These are phyloP conservation scores for Orychophragmus violaceus DNA, from an alignment of 345 rosid species.

Conservation along the genomic window DNA sequence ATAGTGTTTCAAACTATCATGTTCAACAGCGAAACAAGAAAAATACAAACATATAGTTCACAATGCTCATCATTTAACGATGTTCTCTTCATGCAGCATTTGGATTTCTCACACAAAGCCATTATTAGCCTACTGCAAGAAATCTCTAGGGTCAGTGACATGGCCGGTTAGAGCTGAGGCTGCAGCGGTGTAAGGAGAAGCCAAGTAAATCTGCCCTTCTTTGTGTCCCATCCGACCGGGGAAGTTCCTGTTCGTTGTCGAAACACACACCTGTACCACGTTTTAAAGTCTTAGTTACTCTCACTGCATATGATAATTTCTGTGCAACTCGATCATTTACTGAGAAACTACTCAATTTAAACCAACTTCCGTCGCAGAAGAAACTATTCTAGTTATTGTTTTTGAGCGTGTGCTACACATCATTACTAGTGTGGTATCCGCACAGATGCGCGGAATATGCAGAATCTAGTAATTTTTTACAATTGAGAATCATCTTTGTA, in stretches of 20 bases:
- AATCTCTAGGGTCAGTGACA: constrained; percentile 96
- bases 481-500: too few species aligned
- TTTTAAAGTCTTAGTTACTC: background rate
- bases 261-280: constrained; percentile 30
- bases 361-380: background rate
- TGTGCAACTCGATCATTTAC: background rate
- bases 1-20: background rate
- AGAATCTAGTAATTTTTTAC: too few species aligned
- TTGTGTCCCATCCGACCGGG: constrained; percentile 99
- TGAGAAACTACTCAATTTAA: background rate
- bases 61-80: background rate
- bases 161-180: constrained; percentile 86
- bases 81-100: background rate
- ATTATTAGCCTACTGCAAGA: constrained; percentile 49
- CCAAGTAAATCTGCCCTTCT: constrained; percentile 96
- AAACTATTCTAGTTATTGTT: background rate
- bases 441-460: too few species aligned
- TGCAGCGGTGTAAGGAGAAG: constrained; percentile 94
- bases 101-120: background rate
- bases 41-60: constrained; percentile 21
- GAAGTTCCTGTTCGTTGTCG: constrained; percentile 80
- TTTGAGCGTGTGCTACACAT: too few species aligned
- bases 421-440: too few species aligned
- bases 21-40: background rate
- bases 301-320: background rate